phyloP scores from a whole-genome alignment of 352 stramenopile genomes.

The Thraustochytrium sp. region DNA sequence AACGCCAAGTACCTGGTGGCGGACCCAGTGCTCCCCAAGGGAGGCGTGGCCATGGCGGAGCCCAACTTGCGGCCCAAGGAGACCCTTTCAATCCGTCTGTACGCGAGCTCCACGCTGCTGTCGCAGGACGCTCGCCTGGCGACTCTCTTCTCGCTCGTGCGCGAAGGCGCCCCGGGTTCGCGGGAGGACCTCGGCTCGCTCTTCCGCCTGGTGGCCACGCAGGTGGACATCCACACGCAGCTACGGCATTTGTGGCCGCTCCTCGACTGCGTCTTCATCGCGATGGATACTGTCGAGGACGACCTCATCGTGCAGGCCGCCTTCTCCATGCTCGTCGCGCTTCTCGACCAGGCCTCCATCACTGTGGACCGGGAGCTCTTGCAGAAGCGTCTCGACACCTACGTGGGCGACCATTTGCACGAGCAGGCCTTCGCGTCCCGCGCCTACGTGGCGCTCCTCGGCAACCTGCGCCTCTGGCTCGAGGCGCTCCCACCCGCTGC shows the following conservation, averaged over 20 bases:
- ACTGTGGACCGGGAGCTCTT: not conserved
- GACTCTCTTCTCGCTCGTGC: not conserved
- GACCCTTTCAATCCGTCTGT: not conserved
- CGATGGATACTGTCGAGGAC: constrained; percentile 18
- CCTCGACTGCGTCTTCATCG: not conserved
- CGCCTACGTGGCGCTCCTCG: not conserved
- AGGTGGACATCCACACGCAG: not conserved
- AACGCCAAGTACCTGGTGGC: not conserved
- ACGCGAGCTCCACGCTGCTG: not conserved
- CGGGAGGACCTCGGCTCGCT: not conserved
- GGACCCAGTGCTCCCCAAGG: not conserved
- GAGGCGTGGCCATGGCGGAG: not conserved
- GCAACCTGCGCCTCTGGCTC: not conserved
- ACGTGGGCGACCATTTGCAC: not conserved
- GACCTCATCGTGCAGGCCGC: not conserved
- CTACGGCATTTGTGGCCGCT: not conserved
- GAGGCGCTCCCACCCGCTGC: not conserved
- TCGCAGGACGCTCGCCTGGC: not conserved
- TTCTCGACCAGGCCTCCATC: not conserved
- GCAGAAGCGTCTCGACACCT: not conserved
- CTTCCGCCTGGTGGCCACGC: no score
- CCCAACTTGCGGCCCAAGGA: not conserved
- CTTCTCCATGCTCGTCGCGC: not conserved
- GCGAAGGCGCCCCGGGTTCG: not conserved
- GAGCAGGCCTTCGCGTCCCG: not conserved